These are phyloP conservation scores for Dillenia suffruticosa DNA, from an alignment of 164 flowering plant species.

Conservation along the genomic window DNA sequence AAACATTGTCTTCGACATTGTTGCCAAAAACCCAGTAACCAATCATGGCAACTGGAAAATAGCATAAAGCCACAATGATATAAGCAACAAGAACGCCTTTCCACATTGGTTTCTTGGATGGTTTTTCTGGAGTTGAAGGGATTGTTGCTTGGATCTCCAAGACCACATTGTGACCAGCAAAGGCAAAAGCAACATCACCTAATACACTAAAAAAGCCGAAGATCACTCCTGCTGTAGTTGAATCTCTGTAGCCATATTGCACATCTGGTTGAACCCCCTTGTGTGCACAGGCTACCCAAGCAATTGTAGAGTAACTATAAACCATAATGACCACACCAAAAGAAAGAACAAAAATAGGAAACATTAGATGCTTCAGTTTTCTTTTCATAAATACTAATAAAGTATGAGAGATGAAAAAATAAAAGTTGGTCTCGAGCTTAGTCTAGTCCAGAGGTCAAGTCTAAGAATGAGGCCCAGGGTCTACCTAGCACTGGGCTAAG, in stretches of 20 bases:
- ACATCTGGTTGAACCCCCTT: conserved; percentile 42
- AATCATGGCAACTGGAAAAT: conserved; percentile 51
- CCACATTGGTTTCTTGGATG: conserved; percentile 71
- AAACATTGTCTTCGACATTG: conserved; percentile 47
- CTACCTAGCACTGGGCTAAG: too few species aligned
- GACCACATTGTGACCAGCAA: conserved; percentile 70
- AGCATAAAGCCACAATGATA: conserved; percentile 41
- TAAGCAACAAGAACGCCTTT: conserved; percentile 49
- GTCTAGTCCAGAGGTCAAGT: too few species aligned
- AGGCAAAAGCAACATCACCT: conserved; percentile 64
- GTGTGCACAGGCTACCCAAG: conserved; percentile 40
- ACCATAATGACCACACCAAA: neutral
- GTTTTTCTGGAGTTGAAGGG: conserved; percentile 58
- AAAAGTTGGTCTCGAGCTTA: neutral
- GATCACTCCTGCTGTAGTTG: conserved; percentile 23
- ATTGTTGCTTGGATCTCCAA: conserved; percentile 73
- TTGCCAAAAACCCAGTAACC: conserved; percentile 56
- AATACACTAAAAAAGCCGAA: conserved; percentile 49
- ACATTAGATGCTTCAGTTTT: neutral
- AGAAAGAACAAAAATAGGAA: neutral
- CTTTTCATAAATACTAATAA: too few species aligned
- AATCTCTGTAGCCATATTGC: conserved; percentile 25
- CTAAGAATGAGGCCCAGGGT: too few species aligned
- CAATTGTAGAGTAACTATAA: conserved; percentile 53
- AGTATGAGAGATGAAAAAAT: neutral